Evolutionary conservation across 2,329 filamentous ascomycete genomes (phyloP).

Genomic region (Ophiosphaerella korrae): DNA sequence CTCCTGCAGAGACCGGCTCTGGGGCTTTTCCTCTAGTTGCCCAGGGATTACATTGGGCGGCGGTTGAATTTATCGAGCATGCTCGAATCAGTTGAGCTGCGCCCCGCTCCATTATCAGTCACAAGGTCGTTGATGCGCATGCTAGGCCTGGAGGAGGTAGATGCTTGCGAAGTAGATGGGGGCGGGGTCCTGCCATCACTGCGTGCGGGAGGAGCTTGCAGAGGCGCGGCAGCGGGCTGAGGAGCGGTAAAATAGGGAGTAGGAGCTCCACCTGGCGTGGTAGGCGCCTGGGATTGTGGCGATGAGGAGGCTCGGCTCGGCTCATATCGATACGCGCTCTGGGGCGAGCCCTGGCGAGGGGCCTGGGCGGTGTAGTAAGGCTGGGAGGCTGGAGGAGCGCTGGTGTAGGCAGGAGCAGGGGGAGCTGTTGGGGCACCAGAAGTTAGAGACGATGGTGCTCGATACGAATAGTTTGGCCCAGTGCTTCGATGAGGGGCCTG

Average conservation of each 20-base stretch:
- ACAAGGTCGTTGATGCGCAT: constrained; percentile 53
- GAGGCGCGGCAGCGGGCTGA: constrained; percentile 27
- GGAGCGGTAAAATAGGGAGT: constrained; percentile 41
- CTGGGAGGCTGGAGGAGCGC: constrained; percentile 42
- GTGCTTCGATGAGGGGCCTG: constrained; percentile 46
- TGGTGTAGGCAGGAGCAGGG: constrained; percentile 48
- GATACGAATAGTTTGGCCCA: constrained; percentile 48
- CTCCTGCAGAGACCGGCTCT: constrained; percentile 40
- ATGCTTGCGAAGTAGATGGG: constrained; percentile 39
- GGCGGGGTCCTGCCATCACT: constrained; percentile 47
- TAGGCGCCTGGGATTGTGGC: constrained; percentile 48
- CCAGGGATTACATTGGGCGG: constrained; percentile 39
- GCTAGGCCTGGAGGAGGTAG: constrained; percentile 37
- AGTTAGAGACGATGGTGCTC: constrained; percentile 52
- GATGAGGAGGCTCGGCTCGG: constrained; percentile 49
- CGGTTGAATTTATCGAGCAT: constrained; percentile 52
- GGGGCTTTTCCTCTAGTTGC: constrained; percentile 17
- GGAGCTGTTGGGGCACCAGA: constrained; percentile 53
- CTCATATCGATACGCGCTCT: constrained; percentile 50
- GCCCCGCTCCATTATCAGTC: constrained; percentile 42
- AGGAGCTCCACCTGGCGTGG: constrained; percentile 40
- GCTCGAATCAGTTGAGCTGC: constrained; percentile 50
- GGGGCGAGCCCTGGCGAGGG: constrained; percentile 49
- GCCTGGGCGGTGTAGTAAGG: constrained; percentile 50
- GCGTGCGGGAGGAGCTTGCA: constrained; percentile 43